phyloP scores from a whole-genome alignment of 257 asterid species.

The Lycium barbarum region DNA sequence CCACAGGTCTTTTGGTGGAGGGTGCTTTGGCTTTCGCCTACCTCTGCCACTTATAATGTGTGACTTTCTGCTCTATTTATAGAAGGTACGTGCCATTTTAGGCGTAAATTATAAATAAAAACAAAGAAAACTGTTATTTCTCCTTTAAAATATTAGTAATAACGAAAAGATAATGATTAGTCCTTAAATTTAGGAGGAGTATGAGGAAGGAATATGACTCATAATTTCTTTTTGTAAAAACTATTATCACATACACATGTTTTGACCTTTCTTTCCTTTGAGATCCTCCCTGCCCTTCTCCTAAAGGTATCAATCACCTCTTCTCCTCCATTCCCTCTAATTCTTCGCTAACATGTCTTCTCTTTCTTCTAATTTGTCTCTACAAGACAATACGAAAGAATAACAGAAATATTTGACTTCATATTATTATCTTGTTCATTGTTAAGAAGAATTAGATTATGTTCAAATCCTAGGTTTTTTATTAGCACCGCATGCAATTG shows the following conservation, averaged over 20 bases:
- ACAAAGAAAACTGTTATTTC: background rate
- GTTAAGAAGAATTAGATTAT: background rate
- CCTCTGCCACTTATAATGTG: too few species aligned
- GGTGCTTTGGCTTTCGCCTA: too few species aligned
- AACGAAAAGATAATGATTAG: background rate
- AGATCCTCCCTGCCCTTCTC: conserved; percentile 69
- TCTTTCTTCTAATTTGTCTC: background rate
- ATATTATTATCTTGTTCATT: background rate
- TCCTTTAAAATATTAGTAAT: background rate
- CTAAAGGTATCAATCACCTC: conserved; percentile 55
- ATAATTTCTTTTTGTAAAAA: background rate
- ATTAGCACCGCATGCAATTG: background rate
- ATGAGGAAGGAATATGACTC: background rate
- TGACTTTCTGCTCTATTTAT: too few species aligned
- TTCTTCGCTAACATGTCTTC: background rate
- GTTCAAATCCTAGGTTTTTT: background rate
- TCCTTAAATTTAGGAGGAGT: conserved; percentile 15
- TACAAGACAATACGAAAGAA: background rate
- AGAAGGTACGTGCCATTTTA: too few species aligned
- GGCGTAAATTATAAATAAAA: too few species aligned
- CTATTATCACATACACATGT: background rate
- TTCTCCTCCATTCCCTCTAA: background rate
- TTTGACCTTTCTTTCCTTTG: conserved; percentile 43
- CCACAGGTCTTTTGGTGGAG: too few species aligned
- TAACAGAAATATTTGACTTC: background rate